Base-by-base conservation (phyloP, 2,329 filamentous ascomycete species). In the Apiospora pterosperma region DNA sequence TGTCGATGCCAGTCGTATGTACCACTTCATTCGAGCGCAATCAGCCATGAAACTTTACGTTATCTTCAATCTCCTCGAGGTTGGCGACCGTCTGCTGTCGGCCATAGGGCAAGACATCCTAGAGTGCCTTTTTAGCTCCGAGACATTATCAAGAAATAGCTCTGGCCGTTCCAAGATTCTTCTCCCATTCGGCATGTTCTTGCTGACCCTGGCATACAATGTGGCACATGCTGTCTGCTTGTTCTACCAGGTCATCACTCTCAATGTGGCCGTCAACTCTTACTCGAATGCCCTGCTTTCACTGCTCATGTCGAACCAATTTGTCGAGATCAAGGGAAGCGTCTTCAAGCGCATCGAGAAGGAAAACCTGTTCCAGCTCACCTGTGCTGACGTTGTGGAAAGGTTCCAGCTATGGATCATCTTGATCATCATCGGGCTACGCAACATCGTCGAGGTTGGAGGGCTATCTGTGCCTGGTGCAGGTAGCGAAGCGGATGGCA, bases 261-360 rank as follows among this genome's bases (percentile, higher is more conserved):
- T 99, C 63, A 99, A 99, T 68, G 96, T 99, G 4, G 96, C 96
- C 0, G 95, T 99, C 71, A 99, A 99, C 77, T 97, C 95, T 0
- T 99, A 99, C 77, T 97, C 94, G 0, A 99, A 99, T 74, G 95
- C 96, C 0, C 82, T 99, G 5, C 84, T 99, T 38, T 97, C 96
- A 0, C 85, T 99, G 0, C 83, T 99, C 2, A 88, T 99, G 75
- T 97, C 94, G 7, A 99, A 98, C 74, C 96, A 99, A 74, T 99
- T 99, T 72, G 96, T 99, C 52, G 96, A 99, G 79, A 97, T 99
- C 82, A 99, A 99, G 75, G 92, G 92, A 66, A 96, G 94, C 0
- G 96, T 99, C 0, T 99, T 99, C 83, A 98, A 99, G 81, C 96
- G 95, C 66, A 97, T 98, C 68, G 96, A 99, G 72, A 98, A 97